Evolutionary conservation across 495 filamentous ascomycete species (phyloP).

Genomic region (Hapsidospora chrysogenum): DNA sequence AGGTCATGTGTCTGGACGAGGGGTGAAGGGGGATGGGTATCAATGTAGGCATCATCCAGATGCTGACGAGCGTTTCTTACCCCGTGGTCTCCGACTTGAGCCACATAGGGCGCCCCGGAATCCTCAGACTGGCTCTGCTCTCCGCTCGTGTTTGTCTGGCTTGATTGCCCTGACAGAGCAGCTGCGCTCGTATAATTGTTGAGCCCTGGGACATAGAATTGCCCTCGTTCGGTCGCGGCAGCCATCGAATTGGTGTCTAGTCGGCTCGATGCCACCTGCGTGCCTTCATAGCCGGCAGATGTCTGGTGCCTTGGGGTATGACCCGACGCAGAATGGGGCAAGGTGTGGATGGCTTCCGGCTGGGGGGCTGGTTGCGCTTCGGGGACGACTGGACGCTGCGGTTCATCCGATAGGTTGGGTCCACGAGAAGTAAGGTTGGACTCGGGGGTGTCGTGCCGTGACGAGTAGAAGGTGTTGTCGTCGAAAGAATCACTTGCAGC

Average conservation of each 20-base stretch:
- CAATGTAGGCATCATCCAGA: background rate
- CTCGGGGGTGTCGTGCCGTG: constrained; percentile 41
- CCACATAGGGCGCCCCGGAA: constrained; percentile 20
- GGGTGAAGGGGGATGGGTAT: constrained; percentile 13
- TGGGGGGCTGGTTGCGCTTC: background rate
- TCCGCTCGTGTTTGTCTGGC: too few species aligned
- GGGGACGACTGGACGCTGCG: background rate
- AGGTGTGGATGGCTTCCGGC: background rate
- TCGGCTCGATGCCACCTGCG: too few species aligned
- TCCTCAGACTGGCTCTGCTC: too few species aligned
- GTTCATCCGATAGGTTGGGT: constrained; percentile 18
- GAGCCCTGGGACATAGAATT: too few species aligned
- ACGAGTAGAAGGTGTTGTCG: constrained; percentile 91
- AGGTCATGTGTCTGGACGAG: constrained; percentile 29
- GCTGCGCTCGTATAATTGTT: too few species aligned
- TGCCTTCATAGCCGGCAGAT: too few species aligned
- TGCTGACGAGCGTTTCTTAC: background rate
- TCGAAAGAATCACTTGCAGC: constrained; percentile 66
- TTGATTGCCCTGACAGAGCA: too few species aligned
- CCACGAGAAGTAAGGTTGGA: constrained; percentile 20
- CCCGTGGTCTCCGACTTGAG: constrained; percentile 14
- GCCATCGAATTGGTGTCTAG: too few species aligned
- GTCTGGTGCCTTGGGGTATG: too few species aligned
- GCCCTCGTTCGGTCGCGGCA: too few species aligned
- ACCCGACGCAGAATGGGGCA: too few species aligned